Evolutionary conservation across 1,284 basidiomycete genomes (phyloP), one percentile per base, ranked within the genome.

Genomic region (Melampsora larici-populina): DNA sequence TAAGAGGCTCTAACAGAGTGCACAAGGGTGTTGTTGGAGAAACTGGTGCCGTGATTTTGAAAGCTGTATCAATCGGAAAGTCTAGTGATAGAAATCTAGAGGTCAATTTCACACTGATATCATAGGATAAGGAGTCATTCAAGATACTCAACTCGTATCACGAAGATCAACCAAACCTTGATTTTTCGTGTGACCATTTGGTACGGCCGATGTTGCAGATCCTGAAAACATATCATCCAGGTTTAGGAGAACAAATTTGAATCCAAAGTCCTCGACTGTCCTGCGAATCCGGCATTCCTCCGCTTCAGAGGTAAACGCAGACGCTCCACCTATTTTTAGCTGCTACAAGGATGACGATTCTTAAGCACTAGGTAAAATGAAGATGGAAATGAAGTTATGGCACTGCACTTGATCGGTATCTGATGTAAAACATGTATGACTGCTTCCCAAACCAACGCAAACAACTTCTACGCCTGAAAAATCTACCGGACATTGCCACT

Each of bases 401-500:
- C 36, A 36, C 51, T 15, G 17, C 51, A 55, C 51, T 55, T 55
- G 51, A 24, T 55, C 29, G 8, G 17, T 18, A 51, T 29, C 8
- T n/a, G 51, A 58, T 17, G 49, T 29, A 58, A 51, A 60, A 40
- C 51, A 75, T 3, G 29, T 24, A 29, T 55, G 40, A n/a, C 49
- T 65, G 46, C 65, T 68, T 17, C 55, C 74, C n/a, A 69, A 17
- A 49, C 67, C 18, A 26, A 76, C 40, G 7, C 33, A 76, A 58
- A 76, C 58, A 21, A 76, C 74, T 63, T 76, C 48, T 11, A 76
- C 62, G 7, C 49, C 31, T n/a, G 8, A 24, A 48, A 76, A 76
- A 46, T 76, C 74, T 33, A 63, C 58, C 3, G 74, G 74, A 49
- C 51, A 60, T 46, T 68, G 66, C 74, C 74, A 76, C 33, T 76